These are phyloP conservation scores for Dysphania ambrosioides DNA, from an alignment of 148 eudicot genomes.

Conservation along the genomic window DNA sequence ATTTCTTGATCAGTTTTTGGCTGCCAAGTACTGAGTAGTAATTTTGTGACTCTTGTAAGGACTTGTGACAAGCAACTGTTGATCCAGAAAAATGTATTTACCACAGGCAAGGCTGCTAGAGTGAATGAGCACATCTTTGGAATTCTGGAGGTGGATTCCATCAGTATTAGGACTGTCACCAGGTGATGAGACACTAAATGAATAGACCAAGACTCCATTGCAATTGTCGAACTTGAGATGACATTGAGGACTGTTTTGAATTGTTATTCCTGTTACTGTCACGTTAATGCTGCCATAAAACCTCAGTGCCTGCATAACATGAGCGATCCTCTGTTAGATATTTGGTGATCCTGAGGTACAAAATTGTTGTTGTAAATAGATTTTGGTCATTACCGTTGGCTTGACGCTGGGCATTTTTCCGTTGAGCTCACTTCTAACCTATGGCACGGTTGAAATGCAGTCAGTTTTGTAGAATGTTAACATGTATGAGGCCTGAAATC, in stretches of 20 bases:
- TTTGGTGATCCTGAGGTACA: neutral
- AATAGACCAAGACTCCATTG: constrained; percentile 59
- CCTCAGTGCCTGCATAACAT: constrained; percentile 74
- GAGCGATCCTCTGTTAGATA: constrained; percentile 9
- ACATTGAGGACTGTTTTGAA: constrained; percentile 85
- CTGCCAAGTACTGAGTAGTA: too few relatives aligned
- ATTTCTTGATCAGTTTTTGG: neutral
- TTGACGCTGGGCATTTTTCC: constrained; percentile 72
- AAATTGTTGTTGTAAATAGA: neutral
- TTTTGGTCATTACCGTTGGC: constrained; percentile 59
- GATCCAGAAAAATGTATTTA: constrained; percentile 31
- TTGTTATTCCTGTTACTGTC: constrained; percentile 87
- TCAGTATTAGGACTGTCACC: constrained; percentile 96
- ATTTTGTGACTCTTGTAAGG: too few relatives aligned
- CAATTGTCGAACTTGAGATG: constrained; percentile 87
- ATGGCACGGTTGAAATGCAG: constrained; percentile 26
- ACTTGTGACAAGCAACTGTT: neutral
- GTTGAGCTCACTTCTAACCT: constrained; percentile 57
- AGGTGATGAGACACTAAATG: constrained; percentile 61
- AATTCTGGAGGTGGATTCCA: constrained; percentile 86
- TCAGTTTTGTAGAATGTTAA: constrained; percentile 14
- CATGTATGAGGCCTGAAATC: constrained; percentile 5
- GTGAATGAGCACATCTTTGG: constrained; percentile 75
- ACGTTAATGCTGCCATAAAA: constrained; percentile 84
- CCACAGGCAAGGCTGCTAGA: constrained; percentile 69